These are phyloP conservation scores for Zopfochytrium polystomum DNA, from an alignment of 371 early-diverging fungal genomes.

Conservation along the genomic window DNA sequence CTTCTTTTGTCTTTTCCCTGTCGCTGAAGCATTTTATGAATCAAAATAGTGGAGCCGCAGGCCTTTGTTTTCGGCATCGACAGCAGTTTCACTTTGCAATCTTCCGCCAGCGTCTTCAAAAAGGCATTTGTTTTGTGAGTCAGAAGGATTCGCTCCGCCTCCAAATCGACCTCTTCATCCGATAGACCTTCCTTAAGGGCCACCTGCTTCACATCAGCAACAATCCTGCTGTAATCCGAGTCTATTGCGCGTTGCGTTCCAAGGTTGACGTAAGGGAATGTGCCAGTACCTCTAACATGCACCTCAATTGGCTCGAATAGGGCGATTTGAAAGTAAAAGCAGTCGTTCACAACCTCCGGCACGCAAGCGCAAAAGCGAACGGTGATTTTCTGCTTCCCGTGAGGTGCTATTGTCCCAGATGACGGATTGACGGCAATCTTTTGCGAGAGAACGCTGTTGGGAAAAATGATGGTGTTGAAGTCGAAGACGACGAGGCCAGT, in stretches of 20 bases:
- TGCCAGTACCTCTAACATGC: constrained; percentile 34
- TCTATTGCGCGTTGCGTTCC: constrained; percentile 35
- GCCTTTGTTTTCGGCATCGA: constrained; percentile 28
- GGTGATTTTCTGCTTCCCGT: constrained; percentile 39
- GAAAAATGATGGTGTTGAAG: constrained; percentile 38
- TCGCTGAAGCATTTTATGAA: constrained; percentile 30
- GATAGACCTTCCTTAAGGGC: background rate
- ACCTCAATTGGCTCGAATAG: constrained; percentile 48
- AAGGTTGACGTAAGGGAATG: constrained; percentile 34
- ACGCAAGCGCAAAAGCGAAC: constrained; percentile 42
- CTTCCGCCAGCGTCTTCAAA: constrained; percentile 29
- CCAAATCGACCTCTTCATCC: constrained; percentile 34
- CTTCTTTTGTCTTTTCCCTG: constrained; percentile 29
- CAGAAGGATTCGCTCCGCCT: constrained; percentile 35
- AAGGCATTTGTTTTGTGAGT: constrained; percentile 30
- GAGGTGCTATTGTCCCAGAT: constrained; percentile 38
- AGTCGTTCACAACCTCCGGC: constrained; percentile 45
- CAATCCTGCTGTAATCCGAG: constrained; percentile 18
- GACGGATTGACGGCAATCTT: constrained; percentile 41
- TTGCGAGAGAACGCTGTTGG: constrained; percentile 26
- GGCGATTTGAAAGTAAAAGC: constrained; percentile 48
- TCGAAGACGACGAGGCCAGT: constrained; percentile 44
- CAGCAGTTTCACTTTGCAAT: constrained; percentile 18
- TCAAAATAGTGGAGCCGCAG: constrained; percentile 39
- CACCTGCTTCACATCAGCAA: constrained; percentile 12